Percentiles rank a stretch among this genome's conserved stretches.
Conservation (phyloP, 805 yeast genomes). For the Kurtzmaniella fragi region DNA sequence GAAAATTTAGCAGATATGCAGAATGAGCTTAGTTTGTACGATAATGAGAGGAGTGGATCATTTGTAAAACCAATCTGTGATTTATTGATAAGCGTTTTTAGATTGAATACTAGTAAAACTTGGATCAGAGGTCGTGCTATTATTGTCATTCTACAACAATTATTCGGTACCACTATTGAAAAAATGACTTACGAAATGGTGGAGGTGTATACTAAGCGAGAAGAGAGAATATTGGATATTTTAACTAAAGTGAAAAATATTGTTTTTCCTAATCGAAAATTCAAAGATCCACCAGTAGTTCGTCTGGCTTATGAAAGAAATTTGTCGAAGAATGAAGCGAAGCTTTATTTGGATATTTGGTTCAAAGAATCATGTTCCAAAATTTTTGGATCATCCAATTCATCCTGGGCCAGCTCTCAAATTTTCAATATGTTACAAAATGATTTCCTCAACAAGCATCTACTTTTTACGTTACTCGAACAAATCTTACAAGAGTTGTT, state of each 20-base stretch:
- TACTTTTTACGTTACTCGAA: conserved; percentile 58
- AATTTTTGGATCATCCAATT: conserved; percentile 65
- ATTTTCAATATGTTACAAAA: conserved; percentile 70
- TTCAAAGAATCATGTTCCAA: conserved; percentile 63
- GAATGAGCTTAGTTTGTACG: conserved; percentile 48
- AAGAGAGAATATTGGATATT: conserved; percentile 40
- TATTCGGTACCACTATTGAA: conserved; percentile 85
- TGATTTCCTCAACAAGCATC: conserved; percentile 60
- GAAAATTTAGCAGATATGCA: conserved; percentile 46
- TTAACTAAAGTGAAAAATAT: conserved; percentile 16
- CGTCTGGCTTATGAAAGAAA: conserved; percentile 50
- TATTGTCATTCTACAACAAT: conserved; percentile 74
- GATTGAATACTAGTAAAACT: conserved; percentile 55
- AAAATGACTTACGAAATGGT: conserved; percentile 50
- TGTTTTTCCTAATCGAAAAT: conserved; percentile 44
- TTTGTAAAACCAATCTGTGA: conserved; percentile 84
- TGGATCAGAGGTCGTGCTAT: conserved; percentile 88
- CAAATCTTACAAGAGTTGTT: conserved; percentile 46
- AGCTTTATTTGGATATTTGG: conserved; percentile 48
- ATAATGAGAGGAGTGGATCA: conserved; percentile 14
- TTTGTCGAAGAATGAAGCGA: conserved; percentile 55
- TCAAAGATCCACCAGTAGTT: conserved; percentile 40
- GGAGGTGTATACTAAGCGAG: conserved; percentile 30
- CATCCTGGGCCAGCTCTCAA: conserved; percentile 56
- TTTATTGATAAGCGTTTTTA: conserved; percentile 63